phyloP scores from a whole-genome alignment of 2,329 filamentous ascomycete genomes.

The Cladophialophora yegresii region DNA sequence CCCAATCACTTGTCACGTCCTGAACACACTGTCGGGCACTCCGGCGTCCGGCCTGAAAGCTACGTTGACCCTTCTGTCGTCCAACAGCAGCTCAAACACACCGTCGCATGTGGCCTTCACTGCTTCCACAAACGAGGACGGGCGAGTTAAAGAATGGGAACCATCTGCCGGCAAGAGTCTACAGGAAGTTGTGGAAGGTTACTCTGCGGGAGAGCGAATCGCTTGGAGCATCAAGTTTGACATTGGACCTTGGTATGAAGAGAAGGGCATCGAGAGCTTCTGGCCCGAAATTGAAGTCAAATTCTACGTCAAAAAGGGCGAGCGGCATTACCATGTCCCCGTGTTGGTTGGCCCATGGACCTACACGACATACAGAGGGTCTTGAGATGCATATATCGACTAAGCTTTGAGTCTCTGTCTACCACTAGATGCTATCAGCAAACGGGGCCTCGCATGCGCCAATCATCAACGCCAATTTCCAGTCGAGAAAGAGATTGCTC shows the following conservation, averaged over 20 bases:
- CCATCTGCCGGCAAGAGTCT: slow-evolving; percentile 36
- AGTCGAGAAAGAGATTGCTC: slow-evolving; percentile 13
- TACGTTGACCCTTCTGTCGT: slow-evolving; percentile 61
- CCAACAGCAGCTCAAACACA: slow-evolving; percentile 37
- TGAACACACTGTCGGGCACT: slow-evolving; percentile 52
- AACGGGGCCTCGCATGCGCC: slow-evolving; percentile 2
- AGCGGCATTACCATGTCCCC: slow-evolving; percentile 56
- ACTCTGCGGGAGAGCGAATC: slow-evolving; percentile 43
- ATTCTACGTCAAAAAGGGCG: slow-evolving; percentile 53
- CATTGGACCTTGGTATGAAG: slow-evolving; percentile 52
- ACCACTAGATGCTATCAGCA: slow-evolving; percentile 6
- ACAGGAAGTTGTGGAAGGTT: slow-evolving; percentile 34
- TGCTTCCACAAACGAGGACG: slow-evolving; percentile 50
- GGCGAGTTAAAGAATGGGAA: slow-evolving; percentile 50
- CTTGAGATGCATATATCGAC: slow-evolving; percentile 38
- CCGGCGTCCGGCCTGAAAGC: slow-evolving; percentile 52
- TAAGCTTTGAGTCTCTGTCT: background rate
- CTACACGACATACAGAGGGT: slow-evolving; percentile 55
- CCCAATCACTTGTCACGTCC: slow-evolving; percentile 54
- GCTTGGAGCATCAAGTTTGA: slow-evolving; percentile 51
- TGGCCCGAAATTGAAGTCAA: slow-evolving; percentile 55
- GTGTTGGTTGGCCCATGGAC: slow-evolving; percentile 54
- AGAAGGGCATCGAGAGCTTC: slow-evolving; percentile 52
- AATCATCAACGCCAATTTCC: slow-evolving; percentile 9
- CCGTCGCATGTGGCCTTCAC: slow-evolving; percentile 39